Evolutionary conservation across 2,329 filamentous ascomycete species (phyloP).

Genomic region (Plenodomus biglobosus): DNA sequence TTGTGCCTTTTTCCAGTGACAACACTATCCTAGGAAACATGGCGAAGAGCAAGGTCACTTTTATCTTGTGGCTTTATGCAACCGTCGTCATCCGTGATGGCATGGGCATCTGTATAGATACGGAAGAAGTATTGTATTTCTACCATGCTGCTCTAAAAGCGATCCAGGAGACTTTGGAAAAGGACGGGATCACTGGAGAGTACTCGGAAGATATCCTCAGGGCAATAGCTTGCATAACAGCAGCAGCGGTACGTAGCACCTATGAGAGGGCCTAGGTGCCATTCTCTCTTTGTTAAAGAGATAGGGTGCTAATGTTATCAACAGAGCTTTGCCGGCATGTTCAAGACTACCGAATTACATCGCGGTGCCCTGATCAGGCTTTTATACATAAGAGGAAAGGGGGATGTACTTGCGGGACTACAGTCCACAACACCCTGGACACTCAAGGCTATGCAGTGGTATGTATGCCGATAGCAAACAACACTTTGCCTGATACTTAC

Average conservation of each 20-base stretch:
- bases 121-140: conserved; percentile 18
- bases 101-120: conserved; percentile 8
- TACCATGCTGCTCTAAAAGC: conserved; percentile 18
- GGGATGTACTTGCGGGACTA: conserved; percentile 17
- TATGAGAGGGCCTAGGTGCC: neutral
- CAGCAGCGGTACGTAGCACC: conserved; percentile 18
- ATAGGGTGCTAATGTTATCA: neutral
- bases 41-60: conserved; percentile 20
- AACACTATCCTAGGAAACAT: conserved; percentile 25
- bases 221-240: conserved; percentile 20
- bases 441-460: conserved; percentile 22
- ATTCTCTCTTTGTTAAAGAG: neutral
- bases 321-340: conserved; percentile 19
- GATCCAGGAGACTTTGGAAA: conserved; percentile 17
- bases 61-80: conserved; percentile 23
- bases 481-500: neutral
- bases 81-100: conserved; percentile 22
- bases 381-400: conserved; percentile 16
- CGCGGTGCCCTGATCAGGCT: conserved; percentile 22
- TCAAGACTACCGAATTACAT: conserved; percentile 19
- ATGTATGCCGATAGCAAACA: neutral
- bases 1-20: conserved; percentile 12
- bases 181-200: conserved; percentile 9
- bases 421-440: conserved; percentile 12
- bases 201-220: conserved; percentile 19